Base-by-base conservation (phyloP, 768 basidiomycete genomes). In the Boletus rubroflammeus region DNA sequence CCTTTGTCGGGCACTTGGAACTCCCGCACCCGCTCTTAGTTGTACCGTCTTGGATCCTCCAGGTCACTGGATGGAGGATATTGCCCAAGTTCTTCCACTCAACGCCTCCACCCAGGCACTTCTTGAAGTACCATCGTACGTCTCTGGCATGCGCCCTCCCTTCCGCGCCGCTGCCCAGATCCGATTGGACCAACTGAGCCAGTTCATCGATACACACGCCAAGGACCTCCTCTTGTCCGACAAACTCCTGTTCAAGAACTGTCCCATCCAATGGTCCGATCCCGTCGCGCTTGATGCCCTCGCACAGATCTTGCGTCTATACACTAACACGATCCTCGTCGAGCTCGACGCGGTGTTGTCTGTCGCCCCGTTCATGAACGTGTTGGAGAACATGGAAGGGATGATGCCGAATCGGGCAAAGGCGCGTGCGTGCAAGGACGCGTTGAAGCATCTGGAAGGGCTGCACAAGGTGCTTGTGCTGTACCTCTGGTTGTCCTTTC, bases 401-500 rank as follows among this genome's bases (percentile, higher is more conserved):
- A 68, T 62, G 61, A 71, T 61, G 59, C 57, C 51, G 1, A 46
- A 59, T 10, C 50, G 31, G 6, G 38, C 43, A 15, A 51, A 42
- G 13, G 42, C 35, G 6, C 43, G 14, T 3, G 36, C 21, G 19
- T 62, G 65, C 51, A 54, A 40, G 40, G 55, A 59, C 0, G 65
- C 66, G 2, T 45, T 70, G 41, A 59, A 39, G 34, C 56, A 52
- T n/a, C 69, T 98, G 43, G 95, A 98, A 69, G 75, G 78, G 6
- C 71, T 91, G 55, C 93, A 99, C 72, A 88, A 86, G 62, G 72
- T 82, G 29, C 62, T 92, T 28, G 84, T 86, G 14, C 61, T 88
- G 21, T 98, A 98, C 70, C 74, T 93, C 46, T 99, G 96, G 96
- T 76, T 94, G 58, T 76, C 78, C 19, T 85, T 82, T 67, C 85